Evolutionary conservation across 2,329 filamentous ascomycete genomes (phyloP).

Genomic region (Dryadomyces quercivorus): DNA sequence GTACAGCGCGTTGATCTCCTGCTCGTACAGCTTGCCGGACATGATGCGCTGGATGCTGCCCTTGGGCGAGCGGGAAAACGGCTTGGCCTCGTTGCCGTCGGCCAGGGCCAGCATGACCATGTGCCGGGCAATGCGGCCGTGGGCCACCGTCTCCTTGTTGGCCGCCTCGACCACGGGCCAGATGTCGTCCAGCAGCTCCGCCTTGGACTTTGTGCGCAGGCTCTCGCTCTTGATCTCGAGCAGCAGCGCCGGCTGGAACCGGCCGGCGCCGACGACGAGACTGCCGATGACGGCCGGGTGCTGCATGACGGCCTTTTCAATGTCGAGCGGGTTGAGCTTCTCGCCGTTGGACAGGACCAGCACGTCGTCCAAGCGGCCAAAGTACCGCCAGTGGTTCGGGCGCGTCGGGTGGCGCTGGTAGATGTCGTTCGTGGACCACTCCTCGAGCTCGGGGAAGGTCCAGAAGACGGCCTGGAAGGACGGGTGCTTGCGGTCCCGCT

Average conservation of each 20-base stretch:
- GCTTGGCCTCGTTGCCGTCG: slow-evolving; percentile 24
- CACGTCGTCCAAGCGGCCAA: slow-evolving; percentile 29
- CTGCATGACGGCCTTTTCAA: slow-evolving; percentile 26
- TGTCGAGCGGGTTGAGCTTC: slow-evolving; percentile 35
- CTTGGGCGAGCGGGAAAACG: slow-evolving; percentile 31
- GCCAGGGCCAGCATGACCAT: slow-evolving; percentile 23
- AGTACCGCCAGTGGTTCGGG: slow-evolving; percentile 22
- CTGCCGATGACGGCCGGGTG: slow-evolving; percentile 28
- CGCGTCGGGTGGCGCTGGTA: slow-evolving; percentile 26
- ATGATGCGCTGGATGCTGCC: slow-evolving; percentile 31
- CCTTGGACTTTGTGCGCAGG: background rate
- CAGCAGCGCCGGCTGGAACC: slow-evolving; percentile 34
- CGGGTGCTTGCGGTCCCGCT: slow-evolving; percentile 14
- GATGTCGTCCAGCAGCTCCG: slow-evolving; percentile 24
- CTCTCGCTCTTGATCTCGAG: slow-evolving; percentile 26
- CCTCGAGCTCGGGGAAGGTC: slow-evolving; percentile 25
- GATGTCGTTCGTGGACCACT: slow-evolving; percentile 32
- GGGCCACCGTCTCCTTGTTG: slow-evolving; percentile 30
- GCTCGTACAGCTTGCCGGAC: slow-evolving; percentile 17
- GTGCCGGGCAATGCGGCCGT: slow-evolving; percentile 30
- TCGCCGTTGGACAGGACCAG: slow-evolving; percentile 38
- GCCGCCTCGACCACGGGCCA: slow-evolving; percentile 30
- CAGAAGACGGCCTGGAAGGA: slow-evolving; percentile 25
- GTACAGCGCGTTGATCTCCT: slow-evolving; percentile 30
- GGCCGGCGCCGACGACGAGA: slow-evolving; percentile 31